A percentile compares a stretch with the other conserved stretches of the same genome.
Evolutionary conservation across 2,329 filamentous ascomycete species (phyloP).

Genomic region (Byssoonygena ceratinophila): DNA sequence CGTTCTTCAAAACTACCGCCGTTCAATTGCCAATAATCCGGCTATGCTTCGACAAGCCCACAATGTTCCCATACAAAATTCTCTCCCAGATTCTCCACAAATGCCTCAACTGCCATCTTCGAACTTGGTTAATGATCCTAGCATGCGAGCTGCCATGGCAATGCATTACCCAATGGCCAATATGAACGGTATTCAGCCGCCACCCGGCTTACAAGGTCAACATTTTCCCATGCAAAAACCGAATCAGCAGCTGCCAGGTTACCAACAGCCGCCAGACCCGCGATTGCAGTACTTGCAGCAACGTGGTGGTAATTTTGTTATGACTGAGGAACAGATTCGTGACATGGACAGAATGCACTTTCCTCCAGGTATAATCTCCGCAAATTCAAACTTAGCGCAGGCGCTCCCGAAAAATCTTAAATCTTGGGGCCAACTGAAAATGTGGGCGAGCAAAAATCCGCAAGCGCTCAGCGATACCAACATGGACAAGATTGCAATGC

Average conservation of each 20-base stretch:
- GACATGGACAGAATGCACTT: conserved; percentile 36
- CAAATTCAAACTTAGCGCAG: conserved; percentile 24
- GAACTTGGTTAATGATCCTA: conserved; percentile 27
- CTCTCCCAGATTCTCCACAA: conserved; percentile 27
- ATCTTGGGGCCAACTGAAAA: conserved; percentile 49
- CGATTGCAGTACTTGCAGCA: conserved; percentile 28
- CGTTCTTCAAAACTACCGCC: conserved; percentile 28
- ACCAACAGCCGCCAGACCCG: neutral
- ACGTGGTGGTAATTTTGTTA: conserved; percentile 26
- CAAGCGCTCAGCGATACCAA: conserved; percentile 34
- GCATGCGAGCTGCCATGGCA: conserved; percentile 28
- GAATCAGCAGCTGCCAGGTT: conserved; percentile 18
- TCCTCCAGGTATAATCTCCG: conserved; percentile 28
- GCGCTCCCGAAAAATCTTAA: conserved; percentile 42
- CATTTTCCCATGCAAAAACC: conserved; percentile 13
- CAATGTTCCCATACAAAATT: conserved; percentile 26
- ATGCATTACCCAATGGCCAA: conserved; percentile 28
- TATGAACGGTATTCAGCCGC: conserved; percentile 21
- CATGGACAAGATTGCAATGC: conserved; percentile 30
- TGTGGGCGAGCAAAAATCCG: conserved; percentile 42
- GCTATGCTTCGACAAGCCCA: conserved; percentile 27
- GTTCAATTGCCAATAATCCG: conserved; percentile 24
- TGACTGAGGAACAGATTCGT: conserved; percentile 33
- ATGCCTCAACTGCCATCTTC: conserved; percentile 25
- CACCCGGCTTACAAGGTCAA: conserved; percentile 13